Evolutionary conservation across 305 asterid species (phyloP).

Genomic region (Stenogyne calaminthoides): DNA sequence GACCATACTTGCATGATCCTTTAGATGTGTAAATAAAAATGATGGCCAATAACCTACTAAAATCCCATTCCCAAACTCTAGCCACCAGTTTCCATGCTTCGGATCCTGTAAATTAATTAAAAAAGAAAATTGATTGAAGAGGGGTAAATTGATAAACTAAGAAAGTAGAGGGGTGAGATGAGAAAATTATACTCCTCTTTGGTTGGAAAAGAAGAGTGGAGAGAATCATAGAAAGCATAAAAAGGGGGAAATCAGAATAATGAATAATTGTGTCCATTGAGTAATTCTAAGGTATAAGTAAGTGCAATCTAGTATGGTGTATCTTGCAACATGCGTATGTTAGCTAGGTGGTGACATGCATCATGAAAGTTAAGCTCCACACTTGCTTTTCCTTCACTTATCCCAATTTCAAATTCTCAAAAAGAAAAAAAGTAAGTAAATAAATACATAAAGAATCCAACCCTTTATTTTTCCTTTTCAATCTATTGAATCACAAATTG

Average conservation of each 20-base stretch:
- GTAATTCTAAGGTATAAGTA: conserved; percentile 31
- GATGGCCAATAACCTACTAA: conserved; percentile 96
- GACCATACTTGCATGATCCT: conserved; percentile 77
- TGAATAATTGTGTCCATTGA: conserved; percentile 47
- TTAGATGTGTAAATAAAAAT: conserved; percentile 65
- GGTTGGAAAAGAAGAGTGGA: conserved; percentile 52
- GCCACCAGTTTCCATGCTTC: conserved; percentile 96
- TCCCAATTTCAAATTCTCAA: conserved; percentile 22
- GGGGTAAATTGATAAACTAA: conserved; percentile 7
- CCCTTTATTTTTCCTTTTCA: neutral
- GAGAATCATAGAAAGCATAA: conserved; percentile 56
- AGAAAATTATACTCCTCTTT: conserved; percentile 26
- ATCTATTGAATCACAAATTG: neutral
- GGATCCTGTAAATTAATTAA: conserved; percentile 61
- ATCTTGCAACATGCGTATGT: conserved; percentile 39
- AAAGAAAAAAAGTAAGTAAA: neutral
- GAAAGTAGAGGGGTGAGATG: conserved; percentile 24
- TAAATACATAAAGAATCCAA: neutral
- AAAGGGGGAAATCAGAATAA: conserved; percentile 39
- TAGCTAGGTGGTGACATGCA: conserved; percentile 35
- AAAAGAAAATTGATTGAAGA: neutral
- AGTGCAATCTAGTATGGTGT: conserved; percentile 20
- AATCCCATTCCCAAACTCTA: conserved; percentile 77
- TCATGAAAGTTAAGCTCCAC: conserved; percentile 32
- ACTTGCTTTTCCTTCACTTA: conserved; percentile 21